A percentile compares a stretch with the other conserved stretches of the same genome.
phyloP scores from a whole-genome alignment of 2,329 filamentous ascomycete genomes.

The Exophiala spinifera region DNA sequence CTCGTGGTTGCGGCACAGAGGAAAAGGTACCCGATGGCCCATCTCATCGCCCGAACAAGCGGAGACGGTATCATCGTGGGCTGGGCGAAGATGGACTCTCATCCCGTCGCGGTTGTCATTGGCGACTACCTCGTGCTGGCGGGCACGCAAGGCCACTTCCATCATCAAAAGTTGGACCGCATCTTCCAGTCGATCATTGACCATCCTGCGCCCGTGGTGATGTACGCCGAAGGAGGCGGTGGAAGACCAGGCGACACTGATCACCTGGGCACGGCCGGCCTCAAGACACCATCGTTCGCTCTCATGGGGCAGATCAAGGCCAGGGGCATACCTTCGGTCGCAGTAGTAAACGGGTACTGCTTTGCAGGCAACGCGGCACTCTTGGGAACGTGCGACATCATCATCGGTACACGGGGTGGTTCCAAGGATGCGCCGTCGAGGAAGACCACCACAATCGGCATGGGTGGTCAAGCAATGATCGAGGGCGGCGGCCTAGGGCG shows the following conservation, averaged over 20 bases:
- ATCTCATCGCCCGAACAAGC: slow-evolving; percentile 24
- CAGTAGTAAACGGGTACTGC: slow-evolving; percentile 24
- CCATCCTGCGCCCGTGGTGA: slow-evolving; percentile 21
- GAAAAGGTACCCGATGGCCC: slow-evolving; percentile 20
- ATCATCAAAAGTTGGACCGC: slow-evolving; percentile 24
- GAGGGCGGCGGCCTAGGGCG: slow-evolving; percentile 22
- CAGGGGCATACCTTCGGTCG: slow-evolving; percentile 22
- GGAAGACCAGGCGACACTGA: slow-evolving; percentile 23
- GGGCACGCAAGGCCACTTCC: slow-evolving; percentile 23
- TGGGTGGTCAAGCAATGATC: slow-evolving; percentile 25
- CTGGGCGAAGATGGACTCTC: slow-evolving; percentile 22
- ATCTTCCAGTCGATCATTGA: slow-evolving; percentile 25
- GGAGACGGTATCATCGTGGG: slow-evolving; percentile 24
- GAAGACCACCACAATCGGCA: slow-evolving; percentile 24
- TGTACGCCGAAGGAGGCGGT: slow-evolving; percentile 24
- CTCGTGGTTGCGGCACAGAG: slow-evolving; percentile 23
- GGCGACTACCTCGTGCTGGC: slow-evolving; percentile 23
- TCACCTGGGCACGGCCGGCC: slow-evolving; percentile 19
- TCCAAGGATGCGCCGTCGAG: slow-evolving; percentile 19
- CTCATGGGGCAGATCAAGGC: slow-evolving; percentile 23
- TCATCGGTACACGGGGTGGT: slow-evolving; percentile 21
- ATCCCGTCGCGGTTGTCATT: slow-evolving; percentile 22
- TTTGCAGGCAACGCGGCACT: slow-evolving; percentile 25
- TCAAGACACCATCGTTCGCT: slow-evolving; percentile 23
- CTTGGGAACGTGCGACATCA: slow-evolving; percentile 22